Conservation (phyloP, 495 filamentous ascomycete genomes). For the Lasiosphaeria hispida region DNA sequence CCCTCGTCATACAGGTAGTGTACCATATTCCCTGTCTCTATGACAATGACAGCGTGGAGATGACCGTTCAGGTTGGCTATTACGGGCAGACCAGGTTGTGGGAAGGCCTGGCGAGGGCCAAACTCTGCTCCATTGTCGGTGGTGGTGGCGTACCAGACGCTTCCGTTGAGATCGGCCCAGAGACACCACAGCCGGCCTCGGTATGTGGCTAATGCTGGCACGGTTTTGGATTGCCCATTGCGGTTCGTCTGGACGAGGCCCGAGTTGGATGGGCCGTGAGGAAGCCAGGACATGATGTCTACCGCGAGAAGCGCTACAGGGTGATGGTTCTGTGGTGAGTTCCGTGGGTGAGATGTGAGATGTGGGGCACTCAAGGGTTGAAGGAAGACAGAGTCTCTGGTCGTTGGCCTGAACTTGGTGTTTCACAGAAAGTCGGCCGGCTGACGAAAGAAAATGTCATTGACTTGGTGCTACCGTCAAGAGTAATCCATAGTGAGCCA, state of each 20-base stretch:
- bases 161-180: slow-evolving; percentile 27
- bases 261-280: slow-evolving; percentile 7
- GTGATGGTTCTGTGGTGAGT: neutral
- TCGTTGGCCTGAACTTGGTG: no score
- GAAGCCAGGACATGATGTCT: slow-evolving; percentile 11
- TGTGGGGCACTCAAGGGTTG: no score
- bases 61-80: slow-evolving; percentile 28
- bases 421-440: no score
- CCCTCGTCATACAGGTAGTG: slow-evolving; percentile 29
- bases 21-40: slow-evolving; percentile 23
- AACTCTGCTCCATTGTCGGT: slow-evolving; percentile 20
- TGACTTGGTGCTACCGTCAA: no score
- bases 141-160: slow-evolving; percentile 26
- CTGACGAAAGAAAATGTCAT: no score
- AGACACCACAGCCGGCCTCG: slow-evolving; percentile 32
- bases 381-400: no score
- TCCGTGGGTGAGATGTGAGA: no score
- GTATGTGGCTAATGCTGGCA: slow-evolving; percentile 27
- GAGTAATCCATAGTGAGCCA: no score
- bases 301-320: neutral
- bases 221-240: slow-evolving; percentile 23
- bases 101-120: slow-evolving; percentile 17
- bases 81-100: slow-evolving; percentile 26
- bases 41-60: slow-evolving; percentile 28
- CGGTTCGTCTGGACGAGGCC: slow-evolving; percentile 12